Percentiles rank a stretch among this genome's conserved stretches.
These are phyloP conservation scores for Pythium guiyangense DNA, from an alignment of 352 stramenopile species.

Conservation along the genomic window DNA sequence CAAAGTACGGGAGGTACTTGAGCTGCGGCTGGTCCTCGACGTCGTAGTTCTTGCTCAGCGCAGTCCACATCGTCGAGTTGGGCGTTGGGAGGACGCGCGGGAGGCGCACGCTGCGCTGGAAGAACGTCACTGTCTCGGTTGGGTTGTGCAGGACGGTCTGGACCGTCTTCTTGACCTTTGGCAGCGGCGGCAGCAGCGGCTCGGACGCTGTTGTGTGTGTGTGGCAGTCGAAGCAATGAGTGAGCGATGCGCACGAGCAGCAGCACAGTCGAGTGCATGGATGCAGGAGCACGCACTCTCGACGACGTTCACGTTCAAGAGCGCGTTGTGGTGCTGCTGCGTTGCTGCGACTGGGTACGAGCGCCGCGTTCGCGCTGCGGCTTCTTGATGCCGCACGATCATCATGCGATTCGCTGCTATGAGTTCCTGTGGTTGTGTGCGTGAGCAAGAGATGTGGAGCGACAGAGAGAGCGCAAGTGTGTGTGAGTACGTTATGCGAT, in stretches of 20 bases:
- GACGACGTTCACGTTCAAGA: slow-evolving; percentile 30
- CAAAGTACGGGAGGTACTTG: slow-evolving; percentile 66
- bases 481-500: too few species aligned
- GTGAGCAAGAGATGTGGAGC: too few species aligned
- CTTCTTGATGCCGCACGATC: slow-evolving; percentile 28
- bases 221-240: not conserved
- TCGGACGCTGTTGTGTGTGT: slow-evolving; percentile 55
- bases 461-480: not conserved
- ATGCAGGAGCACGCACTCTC: slow-evolving; percentile 36
- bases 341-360: slow-evolving; percentile 24
- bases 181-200: slow-evolving; percentile 17
- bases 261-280: not conserved
- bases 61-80: slow-evolving; percentile 75
- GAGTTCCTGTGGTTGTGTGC: slow-evolving; percentile 23
- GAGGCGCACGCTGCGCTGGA: slow-evolving; percentile 38
- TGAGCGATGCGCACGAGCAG: slow-evolving; percentile 1
- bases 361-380: slow-evolving; percentile 17
- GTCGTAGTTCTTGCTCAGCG: slow-evolving; percentile 76
- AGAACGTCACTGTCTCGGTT: slow-evolving; percentile 17
- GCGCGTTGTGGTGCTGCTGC: slow-evolving; percentile 24
- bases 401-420: slow-evolving; percentile 58
- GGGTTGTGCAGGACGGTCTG: slow-evolving; percentile 27
- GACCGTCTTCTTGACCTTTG: slow-evolving; percentile 13
- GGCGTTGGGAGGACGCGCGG: slow-evolving; percentile 42
- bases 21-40: slow-evolving; percentile 85